A percentile compares a stretch with the other conserved stretches of the same genome.
Evolutionary conservation across 805 yeast species (phyloP).

Genomic region (Saccharomycopsis oosterbeekiorum): DNA sequence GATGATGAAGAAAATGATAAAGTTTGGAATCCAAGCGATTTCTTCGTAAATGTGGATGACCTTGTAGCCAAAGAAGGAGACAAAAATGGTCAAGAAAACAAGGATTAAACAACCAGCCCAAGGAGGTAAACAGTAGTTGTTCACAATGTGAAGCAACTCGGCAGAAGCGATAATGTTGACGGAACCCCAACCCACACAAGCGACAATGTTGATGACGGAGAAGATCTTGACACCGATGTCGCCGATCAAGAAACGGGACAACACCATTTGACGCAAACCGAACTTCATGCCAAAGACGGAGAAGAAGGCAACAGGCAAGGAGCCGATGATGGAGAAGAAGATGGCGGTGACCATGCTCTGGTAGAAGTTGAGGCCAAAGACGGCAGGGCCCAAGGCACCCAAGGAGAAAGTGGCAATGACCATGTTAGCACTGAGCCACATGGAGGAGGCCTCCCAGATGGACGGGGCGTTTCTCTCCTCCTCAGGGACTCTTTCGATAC

Average conservation of each 20-base stretch:
- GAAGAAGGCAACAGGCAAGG: slow-evolving; percentile 70
- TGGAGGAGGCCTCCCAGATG: slow-evolving; percentile 60
- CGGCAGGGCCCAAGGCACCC: slow-evolving; percentile 61
- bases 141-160: slow-evolving; percentile 68
- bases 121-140: slow-evolving; percentile 58
- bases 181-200: slow-evolving; percentile 95
- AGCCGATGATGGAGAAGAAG: slow-evolving; percentile 67
- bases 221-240: slow-evolving; percentile 65
- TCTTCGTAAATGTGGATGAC: slow-evolving; percentile 76
- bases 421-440: slow-evolving; percentile 89
- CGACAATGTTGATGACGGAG: slow-evolving; percentile 65
- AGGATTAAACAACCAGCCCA: slow-evolving; percentile 86
- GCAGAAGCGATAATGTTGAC: slow-evolving; percentile 87
- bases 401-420: slow-evolving; percentile 75
- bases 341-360: slow-evolving; percentile 56
- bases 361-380: slow-evolving; percentile 65
- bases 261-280: slow-evolving; percentile 82
- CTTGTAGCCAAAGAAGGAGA: slow-evolving; percentile 77
- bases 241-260: slow-evolving; percentile 73
- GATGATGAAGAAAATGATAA: slow-evolving; percentile 62
- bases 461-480: slow-evolving; percentile 66
- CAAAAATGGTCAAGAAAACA: slow-evolving; percentile 54
- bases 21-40: slow-evolving; percentile 82
- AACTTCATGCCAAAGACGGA: slow-evolving; percentile 75
- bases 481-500: slow-evolving; percentile 74